Evolutionary conservation across 2,329 filamentous ascomycete genomes (phyloP).

Genomic region (Daldinia sp.): DNA sequence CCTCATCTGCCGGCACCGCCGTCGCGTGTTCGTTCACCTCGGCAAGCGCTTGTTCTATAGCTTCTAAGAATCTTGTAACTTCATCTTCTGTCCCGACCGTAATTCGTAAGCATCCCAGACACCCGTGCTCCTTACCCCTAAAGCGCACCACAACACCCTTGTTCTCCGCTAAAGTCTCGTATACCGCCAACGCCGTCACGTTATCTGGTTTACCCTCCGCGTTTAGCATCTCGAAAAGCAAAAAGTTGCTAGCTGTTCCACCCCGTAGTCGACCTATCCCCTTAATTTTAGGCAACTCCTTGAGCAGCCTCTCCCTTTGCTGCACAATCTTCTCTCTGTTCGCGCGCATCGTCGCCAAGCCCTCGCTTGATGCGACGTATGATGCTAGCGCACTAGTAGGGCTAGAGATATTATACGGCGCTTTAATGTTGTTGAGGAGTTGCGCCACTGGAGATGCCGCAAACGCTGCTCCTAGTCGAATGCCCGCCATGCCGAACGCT

Average conservation of each 20-base stretch:
- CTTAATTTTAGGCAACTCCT: conserved; percentile 75
- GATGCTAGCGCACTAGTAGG: conserved; percentile 84
- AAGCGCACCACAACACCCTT: conserved; percentile 93
- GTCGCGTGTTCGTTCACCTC: conserved; percentile 52
- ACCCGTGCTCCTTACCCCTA: conserved; percentile 90
- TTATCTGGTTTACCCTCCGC: conserved; percentile 79
- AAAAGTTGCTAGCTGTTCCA: conserved; percentile 84
- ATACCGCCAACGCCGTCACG: conserved; percentile 77
- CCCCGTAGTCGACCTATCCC: conserved; percentile 85
- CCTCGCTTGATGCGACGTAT: conserved; percentile 72
- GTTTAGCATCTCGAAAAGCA: conserved; percentile 89
- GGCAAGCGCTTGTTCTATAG: conserved; percentile 63
- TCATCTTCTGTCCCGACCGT: conserved; percentile 92
- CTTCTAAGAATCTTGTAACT: conserved; percentile 77
- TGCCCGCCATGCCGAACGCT: conserved; percentile 93
- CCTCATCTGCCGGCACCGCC: conserved; percentile 44
- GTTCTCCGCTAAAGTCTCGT: conserved; percentile 83
- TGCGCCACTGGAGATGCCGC: conserved; percentile 75
- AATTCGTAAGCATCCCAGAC: conserved; percentile 85
- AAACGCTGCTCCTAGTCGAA: conserved; percentile 88
- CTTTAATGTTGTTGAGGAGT: conserved; percentile 91
- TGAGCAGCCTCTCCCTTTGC: conserved; percentile 80
- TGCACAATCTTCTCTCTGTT: conserved; percentile 74
- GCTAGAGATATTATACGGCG: conserved; percentile 93
- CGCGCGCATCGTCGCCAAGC: conserved; percentile 75